Base-by-base conservation (phyloP, 164 flowering plant genomes). In the Vitis labrusca region DNA sequence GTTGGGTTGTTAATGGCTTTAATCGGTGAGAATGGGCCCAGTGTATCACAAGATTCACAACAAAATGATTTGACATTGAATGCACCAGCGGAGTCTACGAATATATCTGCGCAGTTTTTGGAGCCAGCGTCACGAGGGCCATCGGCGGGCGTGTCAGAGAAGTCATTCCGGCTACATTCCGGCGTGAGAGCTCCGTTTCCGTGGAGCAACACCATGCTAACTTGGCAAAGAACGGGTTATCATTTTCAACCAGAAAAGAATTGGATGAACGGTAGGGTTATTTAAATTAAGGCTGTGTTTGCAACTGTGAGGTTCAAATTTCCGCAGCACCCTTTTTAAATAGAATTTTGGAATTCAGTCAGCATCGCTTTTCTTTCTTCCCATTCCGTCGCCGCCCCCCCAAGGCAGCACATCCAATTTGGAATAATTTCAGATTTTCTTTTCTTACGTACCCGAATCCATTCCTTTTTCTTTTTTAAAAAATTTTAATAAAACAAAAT, bases 231-330 rank as follows among this genome's bases (percentile, higher is more conserved):
- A 56, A 82, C 91, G 2, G 83, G 83, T 30, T 88, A 47, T 68
- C 91, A 88, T 66, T 88, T 88, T 63, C 91, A 88, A 51, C 89
- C 91, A 1, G 71, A 80, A 61, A 76, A 83, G 62, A 88, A 88
- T 54, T 88, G 91, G 91, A 84, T 88, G 85, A 88, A 88, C 52
- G 91, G 91, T 87, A 76, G 15, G 50, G 15, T 17, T 23, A 3
- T 50, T 16, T 55, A 9, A 11, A 27, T 63, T 11, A 37, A 7
- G 9, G 50, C 6, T 9, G 7, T 58, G 13, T 9, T 11, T 60
- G 47, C 29, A 23, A 23, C 27, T 23, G 27, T 23, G 27, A 23
- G 1, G 27, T 23, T 23, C 27, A 23, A 23, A 23, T 23, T 23
- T 23, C 27, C 27, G 27, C 27, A 23, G 27, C 27, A 23, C 19